A percentile compares a stretch with the other conserved stretches of the same genome.
These are phyloP conservation scores for Talaromyces sp. DNA, from an alignment of 2,329 filamentous ascomycete species.

Conservation along the genomic window DNA sequence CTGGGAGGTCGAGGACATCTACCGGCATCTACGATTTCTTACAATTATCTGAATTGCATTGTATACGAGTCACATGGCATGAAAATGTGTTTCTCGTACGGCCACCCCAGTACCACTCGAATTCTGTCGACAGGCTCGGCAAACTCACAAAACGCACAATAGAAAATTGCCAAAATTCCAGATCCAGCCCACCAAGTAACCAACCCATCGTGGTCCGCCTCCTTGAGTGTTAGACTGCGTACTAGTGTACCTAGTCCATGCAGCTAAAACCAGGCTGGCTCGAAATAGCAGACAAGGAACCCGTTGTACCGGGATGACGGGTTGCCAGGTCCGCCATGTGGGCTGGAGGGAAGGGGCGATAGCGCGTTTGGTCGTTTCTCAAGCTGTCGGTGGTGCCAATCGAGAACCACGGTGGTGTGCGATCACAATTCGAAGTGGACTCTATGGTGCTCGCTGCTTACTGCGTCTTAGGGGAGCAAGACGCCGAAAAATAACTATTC, in stretches of 20 bases:
- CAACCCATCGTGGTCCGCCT: background rate
- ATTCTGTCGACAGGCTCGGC: slow-evolving; percentile 3
- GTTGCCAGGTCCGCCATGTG: slow-evolving; percentile 28
- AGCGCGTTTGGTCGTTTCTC: slow-evolving; percentile 14
- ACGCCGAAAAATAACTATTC: background rate
- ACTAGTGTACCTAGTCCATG: slow-evolving; percentile 9
- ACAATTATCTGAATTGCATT: background rate
- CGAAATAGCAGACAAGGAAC: slow-evolving; percentile 17
- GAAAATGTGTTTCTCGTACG: too few species aligned
- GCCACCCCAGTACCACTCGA: too few species aligned
- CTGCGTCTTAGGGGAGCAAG: background rate
- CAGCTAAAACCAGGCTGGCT: slow-evolving; percentile 11
- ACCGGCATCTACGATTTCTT: background rate
- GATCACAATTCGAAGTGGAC: background rate
- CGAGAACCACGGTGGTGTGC: background rate
- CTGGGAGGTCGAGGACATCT: background rate
- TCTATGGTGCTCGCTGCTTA: background rate
- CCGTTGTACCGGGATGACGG: slow-evolving; percentile 31
- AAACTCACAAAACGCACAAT: slow-evolving; percentile 10
- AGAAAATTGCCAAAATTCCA: background rate
- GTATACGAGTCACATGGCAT: background rate
- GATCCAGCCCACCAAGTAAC: background rate
- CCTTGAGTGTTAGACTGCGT: background rate
- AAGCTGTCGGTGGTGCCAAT: background rate
- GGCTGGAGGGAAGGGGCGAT: slow-evolving; percentile 21